Evolutionary conservation across 306 rosid species (phyloP), one percentile per base, ranked within the genome.

Genomic region (Pyrus communis): DNA sequence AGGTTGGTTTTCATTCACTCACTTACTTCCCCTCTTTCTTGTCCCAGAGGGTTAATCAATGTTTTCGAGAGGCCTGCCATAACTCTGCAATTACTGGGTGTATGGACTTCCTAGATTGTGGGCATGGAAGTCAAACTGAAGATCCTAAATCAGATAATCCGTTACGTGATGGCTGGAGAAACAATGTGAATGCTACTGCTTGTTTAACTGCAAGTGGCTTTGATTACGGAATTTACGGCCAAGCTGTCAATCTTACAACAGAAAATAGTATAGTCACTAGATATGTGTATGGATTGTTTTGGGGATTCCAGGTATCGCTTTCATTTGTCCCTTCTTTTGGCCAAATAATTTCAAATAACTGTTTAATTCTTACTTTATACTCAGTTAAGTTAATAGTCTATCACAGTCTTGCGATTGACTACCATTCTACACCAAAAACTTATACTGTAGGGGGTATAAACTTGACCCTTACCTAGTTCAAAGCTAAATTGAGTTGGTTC

Each of bases 291-390:
- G 82, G 97, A 19, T 77, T 90, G 21, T 93, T 88, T 84, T 91
- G 98, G 98, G 97, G 98, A 75, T 93, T 93, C 80, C 97, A 91
- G 96, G 98, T 91, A 79, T 70, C 43, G 30, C 68, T 75, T 81
- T 66, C 57, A 13, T 60, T 7, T 67, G 52, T 72, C 61, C 46
- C 38, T 60, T 43, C 38, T 40, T 58, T 51, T 75, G 64, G 15
- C 81, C 23, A 49, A 21, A 69, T 40, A 52, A 69, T 70, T 75
- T 67, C 9, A 25, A 67, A 14, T 55, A 63, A 23, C 7, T 25
- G 21, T 22, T 25, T 46, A 55, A 71, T 19, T 40, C 49, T 10
- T 66, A 19, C 7, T 69, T 40, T n/a, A 11, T 72, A 9, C n/a
- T 71, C 51, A 31, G 22, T 33, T 33, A 21, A 71, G 65, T 55